Evolutionary conservation across 257 asterid genomes (phyloP).

Genomic region (Solanum lycopersicoides): DNA sequence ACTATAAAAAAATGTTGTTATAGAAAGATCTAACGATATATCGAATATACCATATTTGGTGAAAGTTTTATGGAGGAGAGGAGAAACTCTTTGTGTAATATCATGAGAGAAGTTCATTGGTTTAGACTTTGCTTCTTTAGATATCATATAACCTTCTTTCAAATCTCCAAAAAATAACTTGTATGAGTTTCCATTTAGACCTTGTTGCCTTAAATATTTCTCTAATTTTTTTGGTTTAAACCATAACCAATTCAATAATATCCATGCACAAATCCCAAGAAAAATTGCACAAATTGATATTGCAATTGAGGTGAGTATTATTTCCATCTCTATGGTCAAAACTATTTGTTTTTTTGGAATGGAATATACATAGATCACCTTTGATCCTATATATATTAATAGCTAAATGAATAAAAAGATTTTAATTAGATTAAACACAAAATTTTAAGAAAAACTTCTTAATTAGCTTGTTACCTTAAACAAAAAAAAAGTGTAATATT

Average conservation of each 20-base stretch:
- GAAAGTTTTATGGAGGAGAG: conserved; percentile 3
- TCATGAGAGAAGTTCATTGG: conserved; percentile 9
- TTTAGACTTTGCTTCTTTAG: conserved; percentile 8
- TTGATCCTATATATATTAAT: too few relatives aligned
- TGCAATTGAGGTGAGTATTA: not conserved
- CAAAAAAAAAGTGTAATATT: too few relatives aligned
- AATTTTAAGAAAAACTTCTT: too few relatives aligned
- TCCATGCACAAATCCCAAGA: conserved; percentile 1
- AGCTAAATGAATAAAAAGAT: too few relatives aligned
- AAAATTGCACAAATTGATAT: not conserved
- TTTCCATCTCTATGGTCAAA: not conserved
- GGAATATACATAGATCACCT: too few relatives aligned
- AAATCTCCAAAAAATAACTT: conserved; percentile 12
- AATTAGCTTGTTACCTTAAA: not conserved
- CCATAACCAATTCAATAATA: conserved; percentile 13
- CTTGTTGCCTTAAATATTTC: conserved; percentile 10
- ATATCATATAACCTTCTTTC: conserved; percentile 1
- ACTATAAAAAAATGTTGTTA: too few relatives aligned
- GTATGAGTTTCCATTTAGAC: conserved; percentile 17
- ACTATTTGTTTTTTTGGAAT: not conserved
- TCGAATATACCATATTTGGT: conserved; percentile 7
- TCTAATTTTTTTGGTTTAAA: conserved; percentile 15
- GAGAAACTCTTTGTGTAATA: conserved; percentile 7
- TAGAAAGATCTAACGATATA: too few relatives aligned
- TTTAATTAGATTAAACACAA: too few relatives aligned